phyloP scores from a whole-genome alignment of 257 asterid species.

The Petunia axillaris region DNA sequence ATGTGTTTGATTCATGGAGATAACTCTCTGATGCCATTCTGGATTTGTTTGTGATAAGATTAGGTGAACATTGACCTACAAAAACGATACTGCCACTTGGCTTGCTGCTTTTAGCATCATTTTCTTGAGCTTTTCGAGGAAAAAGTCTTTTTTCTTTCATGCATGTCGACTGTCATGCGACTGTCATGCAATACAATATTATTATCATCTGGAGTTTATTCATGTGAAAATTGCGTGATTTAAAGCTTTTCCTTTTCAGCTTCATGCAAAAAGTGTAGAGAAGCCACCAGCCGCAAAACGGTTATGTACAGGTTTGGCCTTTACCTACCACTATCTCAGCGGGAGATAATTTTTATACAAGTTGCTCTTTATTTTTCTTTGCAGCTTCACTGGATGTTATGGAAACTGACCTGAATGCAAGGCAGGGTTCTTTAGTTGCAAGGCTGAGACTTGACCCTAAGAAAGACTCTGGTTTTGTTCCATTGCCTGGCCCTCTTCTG shows the following conservation, averaged over 20 bases:
- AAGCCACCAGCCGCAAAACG: slow-evolving; percentile 70
- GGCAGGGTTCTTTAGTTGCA: slow-evolving; percentile 63
- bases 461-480: slow-evolving; percentile 78
- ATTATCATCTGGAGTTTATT: neutral
- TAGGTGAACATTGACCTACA: neutral
- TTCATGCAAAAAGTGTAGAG: slow-evolving; percentile 82
- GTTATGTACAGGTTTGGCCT: slow-evolving; percentile 64
- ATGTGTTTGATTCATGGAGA: neutral
- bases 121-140: neutral
- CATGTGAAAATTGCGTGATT: slow-evolving; percentile 9
- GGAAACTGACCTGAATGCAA: slow-evolving; percentile 47
- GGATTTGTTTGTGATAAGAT: neutral
- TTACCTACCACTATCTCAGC: slow-evolving; percentile 21
- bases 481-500: slow-evolving; percentile 91
- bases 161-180: neutral
- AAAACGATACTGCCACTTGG: neutral
- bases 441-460: slow-evolving; percentile 83
- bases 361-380: slow-evolving; percentile 26
- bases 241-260: slow-evolving; percentile 58
- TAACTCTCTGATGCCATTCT: slow-evolving; percentile 2
- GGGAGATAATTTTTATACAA: slow-evolving; percentile 32
- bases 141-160: neutral
- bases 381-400: slow-evolving; percentile 60
- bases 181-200: neutral
- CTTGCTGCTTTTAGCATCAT: neutral